A percentile compares a stretch with the other conserved stretches of the same genome.
These are phyloP conservation scores for Candida sphagnicola DNA, from an alignment of 805 yeast species.

Conservation along the genomic window DNA sequence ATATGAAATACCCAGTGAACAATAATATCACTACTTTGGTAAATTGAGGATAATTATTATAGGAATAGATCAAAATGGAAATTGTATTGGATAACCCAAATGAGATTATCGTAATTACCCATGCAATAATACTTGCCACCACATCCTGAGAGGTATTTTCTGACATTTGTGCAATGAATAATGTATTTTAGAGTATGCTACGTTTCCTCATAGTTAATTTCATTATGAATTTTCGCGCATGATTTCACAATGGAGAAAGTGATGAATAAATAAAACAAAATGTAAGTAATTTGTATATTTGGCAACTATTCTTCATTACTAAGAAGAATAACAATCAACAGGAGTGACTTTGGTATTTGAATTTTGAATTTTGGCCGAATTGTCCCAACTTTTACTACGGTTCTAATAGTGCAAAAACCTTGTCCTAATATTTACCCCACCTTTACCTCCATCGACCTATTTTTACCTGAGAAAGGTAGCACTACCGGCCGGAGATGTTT, in stretches of 20 bases:
- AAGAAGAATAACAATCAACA: too few species aligned
- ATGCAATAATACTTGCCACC: background rate
- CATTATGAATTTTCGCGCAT: too few species aligned
- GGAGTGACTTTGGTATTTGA: too few species aligned
- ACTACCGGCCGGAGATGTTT: too few species aligned
- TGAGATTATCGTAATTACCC: conserved; percentile 9
- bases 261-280: too few species aligned
- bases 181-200: too few species aligned
- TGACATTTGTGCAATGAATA: background rate
- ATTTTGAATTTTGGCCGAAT: too few species aligned
- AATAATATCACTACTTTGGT: conserved; percentile 12
- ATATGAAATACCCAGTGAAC: conserved; percentile 15
- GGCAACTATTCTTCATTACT: too few species aligned
- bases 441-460: background rate
- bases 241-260: background rate
- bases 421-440: background rate
- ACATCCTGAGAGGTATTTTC: background rate
- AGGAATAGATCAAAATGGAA: conserved; percentile 8
- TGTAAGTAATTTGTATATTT: background rate
- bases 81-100: conserved; percentile 10
- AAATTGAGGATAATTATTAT: conserved; percentile 16
- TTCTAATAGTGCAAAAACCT: too few species aligned
- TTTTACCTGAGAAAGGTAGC: too few species aligned
- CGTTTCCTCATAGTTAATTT: too few species aligned
- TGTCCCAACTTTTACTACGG: too few species aligned